Percentiles rank a stretch among this genome's conserved stretches.
These are phyloP conservation scores for Pseudocercospora pini-densiflorae DNA, from an alignment of 2,329 filamentous ascomycete species.

Conservation along the genomic window DNA sequence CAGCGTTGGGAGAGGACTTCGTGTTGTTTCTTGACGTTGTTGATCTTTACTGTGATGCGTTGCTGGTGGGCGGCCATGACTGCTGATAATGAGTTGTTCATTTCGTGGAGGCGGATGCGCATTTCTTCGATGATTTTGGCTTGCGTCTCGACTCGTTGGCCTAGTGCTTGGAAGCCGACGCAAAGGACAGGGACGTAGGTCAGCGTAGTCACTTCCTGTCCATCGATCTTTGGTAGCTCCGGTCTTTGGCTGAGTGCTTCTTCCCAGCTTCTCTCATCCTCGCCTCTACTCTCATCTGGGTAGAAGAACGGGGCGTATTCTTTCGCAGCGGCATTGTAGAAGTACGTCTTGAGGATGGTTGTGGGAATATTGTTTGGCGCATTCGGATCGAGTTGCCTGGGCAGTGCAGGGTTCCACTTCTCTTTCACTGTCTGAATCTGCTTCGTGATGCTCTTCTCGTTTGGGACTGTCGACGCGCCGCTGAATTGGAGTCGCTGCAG, in stretches of 20 bases:
- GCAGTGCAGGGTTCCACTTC: slow-evolving; percentile 71
- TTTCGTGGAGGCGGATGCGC: slow-evolving; percentile 75
- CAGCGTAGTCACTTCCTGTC: slow-evolving; percentile 28
- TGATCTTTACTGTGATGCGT: slow-evolving; percentile 72
- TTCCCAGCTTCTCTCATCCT: slow-evolving; percentile 81
- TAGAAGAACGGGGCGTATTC: slow-evolving; percentile 76
- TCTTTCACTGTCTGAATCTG: slow-evolving; percentile 72
- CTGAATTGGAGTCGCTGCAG: slow-evolving; percentile 33
- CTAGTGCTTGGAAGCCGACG: slow-evolving; percentile 73
- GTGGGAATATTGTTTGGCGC: slow-evolving; percentile 21
- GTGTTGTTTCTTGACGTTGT: slow-evolving; percentile 74
- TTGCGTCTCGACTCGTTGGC: slow-evolving; percentile 73
- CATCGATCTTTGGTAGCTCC: slow-evolving; percentile 43
- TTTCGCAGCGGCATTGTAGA: slow-evolving; percentile 83
- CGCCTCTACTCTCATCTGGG: slow-evolving; percentile 61
- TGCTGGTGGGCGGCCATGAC: slow-evolving; percentile 79
- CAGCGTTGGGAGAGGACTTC: slow-evolving; percentile 73
- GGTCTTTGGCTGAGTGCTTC: slow-evolving; percentile 82
- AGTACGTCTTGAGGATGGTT: slow-evolving; percentile 80
- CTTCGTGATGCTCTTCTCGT: slow-evolving; percentile 74
- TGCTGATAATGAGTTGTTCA: slow-evolving; percentile 73
- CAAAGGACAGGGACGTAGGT: slow-evolving; percentile 78
- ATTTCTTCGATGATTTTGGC: slow-evolving; percentile 70
- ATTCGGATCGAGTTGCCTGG: slow-evolving; percentile 53
- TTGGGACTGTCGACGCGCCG: slow-evolving; percentile 28